phyloP scores from a whole-genome alignment of 495 filamentous ascomycete species.

The Amorphotheca resinae region DNA sequence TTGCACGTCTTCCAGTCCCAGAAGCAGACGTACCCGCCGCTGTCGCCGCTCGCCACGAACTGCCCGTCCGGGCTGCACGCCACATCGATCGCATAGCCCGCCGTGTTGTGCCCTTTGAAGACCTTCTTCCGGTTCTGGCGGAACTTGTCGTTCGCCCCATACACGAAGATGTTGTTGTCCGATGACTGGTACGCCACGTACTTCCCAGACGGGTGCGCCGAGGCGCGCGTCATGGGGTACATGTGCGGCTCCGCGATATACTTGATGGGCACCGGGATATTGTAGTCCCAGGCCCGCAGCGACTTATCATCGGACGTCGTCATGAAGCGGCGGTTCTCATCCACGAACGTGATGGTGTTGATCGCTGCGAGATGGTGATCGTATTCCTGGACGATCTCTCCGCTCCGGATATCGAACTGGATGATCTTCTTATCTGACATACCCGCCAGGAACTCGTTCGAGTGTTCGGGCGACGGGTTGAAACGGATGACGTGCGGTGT shows the following conservation, averaged over 20 bases:
- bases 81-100: constrained; percentile 85
- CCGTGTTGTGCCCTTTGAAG: constrained; percentile 90
- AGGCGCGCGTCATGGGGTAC: constrained; percentile 76
- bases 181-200: constrained; percentile 84
- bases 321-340: constrained; percentile 91
- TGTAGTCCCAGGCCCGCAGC: constrained; percentile 92
- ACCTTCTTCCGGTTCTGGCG: constrained; percentile 94
- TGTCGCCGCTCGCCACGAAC: constrained; percentile 74
- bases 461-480: constrained; percentile 64
- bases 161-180: constrained; percentile 95
- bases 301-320: constrained; percentile 95
- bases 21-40: constrained; percentile 78
- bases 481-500: constrained; percentile 91
- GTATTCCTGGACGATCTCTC: constrained; percentile 86
- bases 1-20: constrained; percentile 99
- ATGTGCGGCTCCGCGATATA: constrained; percentile 93
- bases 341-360: constrained; percentile 95
- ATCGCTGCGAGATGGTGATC: constrained; percentile 95
- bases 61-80: constrained; percentile 82
- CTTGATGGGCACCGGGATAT: constrained; percentile 67
- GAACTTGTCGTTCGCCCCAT: constrained; percentile 87
- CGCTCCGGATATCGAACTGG: constrained; percentile 81
- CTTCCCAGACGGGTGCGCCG: constrained; percentile 77
- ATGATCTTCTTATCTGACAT: constrained; percentile 98
- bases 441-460: constrained; percentile 86